Evolutionary conservation across 345 rosid genomes (phyloP).

Genomic region (Ceriops zippeliana): DNA sequence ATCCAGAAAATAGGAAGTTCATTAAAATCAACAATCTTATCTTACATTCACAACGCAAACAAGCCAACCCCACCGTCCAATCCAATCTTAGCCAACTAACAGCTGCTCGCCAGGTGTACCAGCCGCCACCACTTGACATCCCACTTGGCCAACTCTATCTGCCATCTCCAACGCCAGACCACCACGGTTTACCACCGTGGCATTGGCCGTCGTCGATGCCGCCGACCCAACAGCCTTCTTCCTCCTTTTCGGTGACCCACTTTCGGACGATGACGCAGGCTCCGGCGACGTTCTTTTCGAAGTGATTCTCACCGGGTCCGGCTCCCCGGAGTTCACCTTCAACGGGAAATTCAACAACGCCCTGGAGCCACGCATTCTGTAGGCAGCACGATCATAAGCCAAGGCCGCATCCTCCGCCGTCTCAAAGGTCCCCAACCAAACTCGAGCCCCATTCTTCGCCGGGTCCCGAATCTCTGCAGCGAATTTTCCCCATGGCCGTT

Average conservation of each 20-base stretch:
- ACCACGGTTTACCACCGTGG: conserved; percentile 8
- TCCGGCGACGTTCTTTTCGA: conserved; percentile 69
- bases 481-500: conserved; percentile 98
- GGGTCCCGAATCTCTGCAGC: conserved; percentile 99
- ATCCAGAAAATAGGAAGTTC: background rate
- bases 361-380: conserved; percentile 91
- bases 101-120: conserved; percentile 34
- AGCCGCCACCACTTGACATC: conserved; percentile 38
- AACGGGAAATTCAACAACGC: conserved; percentile 87
- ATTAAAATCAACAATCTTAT: background rate
- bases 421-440: conserved; percentile 96
- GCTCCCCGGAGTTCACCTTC: conserved; percentile 90
- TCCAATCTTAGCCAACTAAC: conserved; percentile 26
- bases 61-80: background rate
- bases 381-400: conserved; percentile 94
- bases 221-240: conserved; percentile 34
- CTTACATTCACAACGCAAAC: conserved; percentile 16
- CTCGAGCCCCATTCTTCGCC: conserved; percentile 94
- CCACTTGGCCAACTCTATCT: conserved; percentile 15
- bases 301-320: conserved; percentile 86
- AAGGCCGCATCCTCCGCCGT: conserved; percentile 96
- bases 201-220: conserved; percentile 1
- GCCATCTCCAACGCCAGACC: conserved; percentile 15
- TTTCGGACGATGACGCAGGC: conserved; percentile 45
- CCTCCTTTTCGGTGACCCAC: conserved; percentile 57